phyloP scores from a whole-genome alignment of 2,329 filamentous ascomycete species.

The Claviceps capensis region DNA sequence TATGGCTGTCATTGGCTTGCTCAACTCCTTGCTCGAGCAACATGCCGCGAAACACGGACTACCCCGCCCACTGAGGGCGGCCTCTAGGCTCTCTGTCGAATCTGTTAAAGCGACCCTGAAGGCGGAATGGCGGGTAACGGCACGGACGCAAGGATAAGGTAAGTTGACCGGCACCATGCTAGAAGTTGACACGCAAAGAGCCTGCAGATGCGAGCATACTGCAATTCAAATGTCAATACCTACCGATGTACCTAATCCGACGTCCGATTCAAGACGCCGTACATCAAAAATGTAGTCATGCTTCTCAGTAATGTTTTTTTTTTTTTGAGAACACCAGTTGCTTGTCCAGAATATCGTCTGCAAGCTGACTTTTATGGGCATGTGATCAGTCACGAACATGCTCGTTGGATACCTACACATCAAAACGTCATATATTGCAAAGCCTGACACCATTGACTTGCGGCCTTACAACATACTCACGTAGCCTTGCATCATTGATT shows the following conservation, averaged over 20 bases:
- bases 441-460: constrained; percentile 1
- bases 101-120: too few relatives aligned
- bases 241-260: too few relatives aligned
- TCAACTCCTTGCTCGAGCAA: too few relatives aligned
- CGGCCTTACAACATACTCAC: not conserved
- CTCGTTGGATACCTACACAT: not conserved
- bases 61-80: too few relatives aligned
- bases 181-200: constrained; percentile 2
- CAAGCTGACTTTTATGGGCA: not conserved
- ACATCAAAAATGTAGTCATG: not conserved
- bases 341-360: not conserved
- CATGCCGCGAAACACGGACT: too few relatives aligned
- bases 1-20: too few relatives aligned
- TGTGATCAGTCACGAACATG: not conserved
- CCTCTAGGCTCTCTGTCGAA: too few relatives aligned
- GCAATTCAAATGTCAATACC: too few relatives aligned
- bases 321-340: not conserved
- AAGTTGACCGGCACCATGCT: not conserved
- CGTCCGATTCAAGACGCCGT: not conserved
- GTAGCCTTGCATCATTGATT: constrained; percentile 3
- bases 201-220: not conserved
- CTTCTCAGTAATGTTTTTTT: not conserved
- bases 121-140: too few relatives aligned
- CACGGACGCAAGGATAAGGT: constrained; percentile 2
- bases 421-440: constrained; percentile 1